phyloP scores from a whole-genome alignment of 176 grass and related monocot species.

The Olyra latifolia region DNA sequence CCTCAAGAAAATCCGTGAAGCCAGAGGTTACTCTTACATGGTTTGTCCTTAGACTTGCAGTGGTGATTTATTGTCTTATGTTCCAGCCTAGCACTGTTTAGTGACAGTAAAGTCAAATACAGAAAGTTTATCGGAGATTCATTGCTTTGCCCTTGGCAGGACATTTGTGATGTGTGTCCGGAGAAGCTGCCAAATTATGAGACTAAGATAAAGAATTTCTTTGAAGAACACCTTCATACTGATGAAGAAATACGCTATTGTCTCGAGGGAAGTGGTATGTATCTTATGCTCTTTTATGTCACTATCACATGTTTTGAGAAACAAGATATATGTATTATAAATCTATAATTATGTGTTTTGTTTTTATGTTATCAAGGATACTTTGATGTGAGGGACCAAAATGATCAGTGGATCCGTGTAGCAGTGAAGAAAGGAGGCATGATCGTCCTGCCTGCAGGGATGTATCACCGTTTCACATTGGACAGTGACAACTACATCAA shows the following conservation, averaged over 20 bases:
- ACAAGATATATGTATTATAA: neutral
- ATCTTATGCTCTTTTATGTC: neutral
- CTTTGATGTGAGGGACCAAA: slow-evolving; percentile 79
- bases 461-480: slow-evolving; percentile 90
- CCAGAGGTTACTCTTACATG: slow-evolving; percentile 76
- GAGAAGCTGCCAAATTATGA: slow-evolving; percentile 91
- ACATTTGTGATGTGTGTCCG: slow-evolving; percentile 81
- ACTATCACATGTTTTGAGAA: neutral
- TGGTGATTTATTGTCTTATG: neutral
- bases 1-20: slow-evolving; percentile 87
- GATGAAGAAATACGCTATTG: slow-evolving; percentile 94
- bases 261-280: slow-evolving; percentile 85
- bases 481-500: slow-evolving; percentile 80
- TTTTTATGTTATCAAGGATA: slow-evolving; percentile 54
- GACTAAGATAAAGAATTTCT: slow-evolving; percentile 75
- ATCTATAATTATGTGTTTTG: neutral
- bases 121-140: neutral
- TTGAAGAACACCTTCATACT: slow-evolving; percentile 89
- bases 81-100: neutral
- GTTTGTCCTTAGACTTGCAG: slow-evolving; percentile 32
- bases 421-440: slow-evolving; percentile 88
- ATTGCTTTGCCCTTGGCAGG: slow-evolving; percentile 40
- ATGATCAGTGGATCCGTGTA: slow-evolving; percentile 79
- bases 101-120: neutral
- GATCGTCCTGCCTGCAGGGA: slow-evolving; percentile 86